Percentiles rank a stretch among this genome's conserved stretches.
phyloP scores from a whole-genome alignment of 257 asterid genomes.

The Eustoma russellianum region DNA sequence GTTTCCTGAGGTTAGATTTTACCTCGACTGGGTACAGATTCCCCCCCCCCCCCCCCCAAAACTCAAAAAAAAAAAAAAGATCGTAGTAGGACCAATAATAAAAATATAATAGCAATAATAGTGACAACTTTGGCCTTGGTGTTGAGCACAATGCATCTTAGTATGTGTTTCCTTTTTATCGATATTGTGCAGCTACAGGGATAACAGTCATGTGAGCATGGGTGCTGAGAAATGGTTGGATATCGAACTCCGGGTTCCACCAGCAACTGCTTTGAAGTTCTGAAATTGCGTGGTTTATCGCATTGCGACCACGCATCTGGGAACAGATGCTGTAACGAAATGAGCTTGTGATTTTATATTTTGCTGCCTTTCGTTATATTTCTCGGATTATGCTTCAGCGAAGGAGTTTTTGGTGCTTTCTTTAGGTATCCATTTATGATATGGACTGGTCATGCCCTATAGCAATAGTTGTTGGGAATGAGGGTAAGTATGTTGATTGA shows the following conservation, averaged over 20 bases:
- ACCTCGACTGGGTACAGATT: too few species aligned
- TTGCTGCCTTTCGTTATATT: background rate
- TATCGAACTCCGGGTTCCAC: constrained; percentile 84
- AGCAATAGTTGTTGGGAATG: constrained; percentile 93
- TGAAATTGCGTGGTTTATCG: constrained; percentile 92
- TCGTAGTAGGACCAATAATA: too few species aligned
- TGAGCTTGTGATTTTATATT: constrained; percentile 1
- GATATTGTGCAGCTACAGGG: constrained; percentile 51
- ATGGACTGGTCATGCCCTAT: constrained; percentile 94
- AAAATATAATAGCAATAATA: too few species aligned
- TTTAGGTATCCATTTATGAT: constrained; percentile 75
- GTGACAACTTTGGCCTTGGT: too few species aligned
- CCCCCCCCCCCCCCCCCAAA: too few species aligned
- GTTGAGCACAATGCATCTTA: too few species aligned
- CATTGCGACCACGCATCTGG: constrained; percentile 76
- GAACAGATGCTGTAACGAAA: constrained; percentile 50
- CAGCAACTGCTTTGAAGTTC: constrained; percentile 57
- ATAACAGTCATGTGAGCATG: constrained; percentile 95
- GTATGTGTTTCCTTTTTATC: constrained; percentile 2
- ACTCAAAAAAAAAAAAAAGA: too few species aligned
- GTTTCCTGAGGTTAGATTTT: too few species aligned
- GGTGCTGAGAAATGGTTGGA: constrained; percentile 99
- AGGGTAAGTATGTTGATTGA: constrained; percentile 37
- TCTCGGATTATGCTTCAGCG: background rate
- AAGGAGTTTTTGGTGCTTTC: constrained; percentile 11